Evolutionary conservation across 352 stramenopile genomes (phyloP), one percentile per base, ranked within the genome.

Genomic region (Phytophthora pini): DNA sequence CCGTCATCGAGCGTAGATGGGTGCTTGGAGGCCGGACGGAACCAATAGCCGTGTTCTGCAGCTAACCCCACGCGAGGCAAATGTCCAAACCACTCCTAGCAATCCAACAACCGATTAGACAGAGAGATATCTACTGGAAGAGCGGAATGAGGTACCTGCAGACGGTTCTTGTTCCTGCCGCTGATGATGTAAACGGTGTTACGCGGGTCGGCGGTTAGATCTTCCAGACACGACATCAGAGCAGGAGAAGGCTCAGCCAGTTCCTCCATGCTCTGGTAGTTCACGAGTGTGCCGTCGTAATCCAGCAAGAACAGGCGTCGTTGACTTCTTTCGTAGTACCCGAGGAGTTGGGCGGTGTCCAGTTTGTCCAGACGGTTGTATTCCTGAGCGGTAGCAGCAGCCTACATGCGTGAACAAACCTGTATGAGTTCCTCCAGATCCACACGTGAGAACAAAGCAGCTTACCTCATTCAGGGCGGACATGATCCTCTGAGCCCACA

Each of bases 131-230:
- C 4, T 15, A 4, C 20, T 40, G 8, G n/a, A 65, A 45, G 2
- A 48, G 3, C 15, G 20, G 46, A 4, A 12, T 29, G 49, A 2
- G 24, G 24, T 70, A 84, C 76, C 76, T 85, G 77, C 5, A 93
- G 60, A 3, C 83, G 77, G 24, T 56, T 68, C 45, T 96, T 96
- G 68, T 88, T 91, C 29, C 85, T 83, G 15, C 88, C 88, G 40
- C 85, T 93, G 55, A 96, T 88, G 44, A 96, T 87, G 40, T 95
- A 96, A 9, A 96, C 88, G 4, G 88, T 82, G 52, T 95, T 96
- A 40, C 78, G 79, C 17, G 87, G 87, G 29, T 93, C 83, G 5
- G 78, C 73, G 26, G 82, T 77, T 6, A 94, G 64, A 39, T 89
- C 84, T 61, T 90, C 80, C 2, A 94, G 66, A 58, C 80, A 89